A percentile compares a stretch with the other conserved stretches of the same genome.
phyloP scores from a whole-genome alignment of 192 early-diverging fungal species.

The Lunasporangiospora selenospora region DNA sequence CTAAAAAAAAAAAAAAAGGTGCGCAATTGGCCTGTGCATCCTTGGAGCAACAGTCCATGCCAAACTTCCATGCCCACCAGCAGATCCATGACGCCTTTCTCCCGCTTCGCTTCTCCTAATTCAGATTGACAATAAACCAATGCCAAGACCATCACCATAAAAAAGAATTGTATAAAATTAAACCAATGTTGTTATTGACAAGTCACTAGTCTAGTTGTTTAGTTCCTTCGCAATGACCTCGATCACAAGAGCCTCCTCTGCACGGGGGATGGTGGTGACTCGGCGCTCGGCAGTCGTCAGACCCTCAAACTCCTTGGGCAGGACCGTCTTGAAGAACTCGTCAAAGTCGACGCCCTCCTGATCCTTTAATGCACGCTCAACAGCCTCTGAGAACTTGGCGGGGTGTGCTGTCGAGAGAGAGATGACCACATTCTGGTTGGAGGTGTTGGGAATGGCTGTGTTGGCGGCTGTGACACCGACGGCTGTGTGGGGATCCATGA shows the following conservation, averaged over 20 bases:
- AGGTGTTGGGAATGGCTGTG: constrained; percentile 15
- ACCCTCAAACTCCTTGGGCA: constrained; percentile 73
- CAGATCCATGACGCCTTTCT: too few species aligned
- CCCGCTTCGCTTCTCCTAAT: too few species aligned
- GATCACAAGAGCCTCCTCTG: constrained; percentile 58
- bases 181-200: too few species aligned
- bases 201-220: constrained; percentile 17
- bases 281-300: constrained; percentile 74
- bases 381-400: constrained; percentile 96
- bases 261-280: constrained; percentile 57
- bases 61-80: too few species aligned
- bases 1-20: too few species aligned
- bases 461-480: constrained; percentile 93
- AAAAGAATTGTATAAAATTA: too few species aligned
- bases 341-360: constrained; percentile 59
- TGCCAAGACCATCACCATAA: too few species aligned
- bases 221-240: constrained; percentile 61
- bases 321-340: constrained; percentile 59
- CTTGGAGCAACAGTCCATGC: too few species aligned
- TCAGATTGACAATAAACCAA: too few species aligned
- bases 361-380: constrained; percentile 73
- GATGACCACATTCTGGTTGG: constrained; percentile 42
- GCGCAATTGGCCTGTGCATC: too few species aligned
- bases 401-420: constrained; percentile 94
- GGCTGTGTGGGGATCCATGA: constrained; percentile 96